Evolutionary conservation across 352 stramenopile genomes (phyloP), one percentile per base, ranked within the genome.

Genomic region (Phytophthora pini): DNA sequence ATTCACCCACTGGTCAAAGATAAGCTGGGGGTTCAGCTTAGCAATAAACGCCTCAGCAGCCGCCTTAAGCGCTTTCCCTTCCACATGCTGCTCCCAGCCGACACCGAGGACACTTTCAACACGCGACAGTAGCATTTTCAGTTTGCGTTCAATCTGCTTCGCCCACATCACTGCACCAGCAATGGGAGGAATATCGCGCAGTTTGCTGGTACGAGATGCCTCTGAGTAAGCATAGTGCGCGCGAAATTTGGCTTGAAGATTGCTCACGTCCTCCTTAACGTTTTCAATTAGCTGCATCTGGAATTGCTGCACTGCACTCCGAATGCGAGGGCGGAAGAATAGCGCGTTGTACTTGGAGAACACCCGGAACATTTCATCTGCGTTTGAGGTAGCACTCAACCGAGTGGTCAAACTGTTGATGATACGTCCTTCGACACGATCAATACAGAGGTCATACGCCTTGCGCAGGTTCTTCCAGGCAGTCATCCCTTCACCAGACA

Each of bases 101-200:
- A 76, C 68, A 44, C 95, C 98, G 4, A 99, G 88, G 15, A 99
- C 97, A 69, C 98, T 96, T 61, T 98, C 91, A 64, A 99, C 98
- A 38, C 97, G 86, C n/a, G 93, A 87, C 49, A 99, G 89, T 5
- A 99, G 81, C 57, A 96, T 90, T 75, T 98, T 92, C 12, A 99
- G 76, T 74, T 99, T 98, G n/a, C 97, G 87, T 74, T 99, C 98
- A 79, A 99, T 99, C 79, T 99, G 98, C 68, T 98, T 98, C 13
- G 97, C 97, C 98, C 98, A 99, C 70, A 99, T 94, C 43, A 99
- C 98, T 48, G 98, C 98, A 27, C 97, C 98, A 34, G 94, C 94
- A 36, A 99, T 96, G 22, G 97, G 97, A 17, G 98, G 98, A 36
- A 99, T 98, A 56, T 99, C 98, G 47, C 97, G 88, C 26, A 99